Evolutionary conservation across 2,329 filamentous ascomycete species (phyloP), one percentile per base, ranked within the genome.

Genomic region (Mycosphaerella arachidis): DNA sequence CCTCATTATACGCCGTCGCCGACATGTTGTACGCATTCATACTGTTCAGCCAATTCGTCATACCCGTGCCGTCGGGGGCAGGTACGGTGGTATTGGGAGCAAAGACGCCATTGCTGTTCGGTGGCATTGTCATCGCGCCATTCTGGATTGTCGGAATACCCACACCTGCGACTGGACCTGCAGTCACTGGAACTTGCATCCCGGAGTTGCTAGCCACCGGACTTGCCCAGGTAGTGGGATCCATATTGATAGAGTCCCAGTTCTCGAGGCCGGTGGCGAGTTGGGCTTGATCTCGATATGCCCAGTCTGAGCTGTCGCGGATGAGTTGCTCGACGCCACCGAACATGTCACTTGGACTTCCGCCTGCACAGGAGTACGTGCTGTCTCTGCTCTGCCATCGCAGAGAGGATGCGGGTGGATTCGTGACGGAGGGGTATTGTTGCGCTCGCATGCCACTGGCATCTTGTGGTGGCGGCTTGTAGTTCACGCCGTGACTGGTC

Each of bases 291-390:
- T 89, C 86, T 37, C 81, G 76, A 56, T 86, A 78, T 78, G 65
- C 67, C 84, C 83, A 86, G 66, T 88, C 83, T 61, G 87, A 84
- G 52, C 82, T 84, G 53, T 88, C 85, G 50, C 83, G 80, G 3
- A 88, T 79, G 5, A 88, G 72, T 48, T 82, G 82, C 37, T 87
- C 84, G 1, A 86, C 78, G 8, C 81, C 82, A 27, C 84, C 83
- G 61, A 87, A 86, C 55, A 85, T 76, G 10, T 81, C 79, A 9
- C 77, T 78, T 9, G 81, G 80, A 6, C 76, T 78, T 4, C 75
- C 72, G 18, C 72, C 74, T 3, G 64, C 59, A 18, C 63, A 66
- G 60, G 64, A 64, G 62, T 68, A 62, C 43, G 67, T 63, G 31
- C 50, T 54, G 12, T 50, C 53, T 35, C 24, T 31, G 31, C 56